A percentile compares a stretch with the other conserved stretches of the same genome.
phyloP scores from a whole-genome alignment of 2,329 filamentous ascomycete genomes.

The Bretziella fagacearum region DNA sequence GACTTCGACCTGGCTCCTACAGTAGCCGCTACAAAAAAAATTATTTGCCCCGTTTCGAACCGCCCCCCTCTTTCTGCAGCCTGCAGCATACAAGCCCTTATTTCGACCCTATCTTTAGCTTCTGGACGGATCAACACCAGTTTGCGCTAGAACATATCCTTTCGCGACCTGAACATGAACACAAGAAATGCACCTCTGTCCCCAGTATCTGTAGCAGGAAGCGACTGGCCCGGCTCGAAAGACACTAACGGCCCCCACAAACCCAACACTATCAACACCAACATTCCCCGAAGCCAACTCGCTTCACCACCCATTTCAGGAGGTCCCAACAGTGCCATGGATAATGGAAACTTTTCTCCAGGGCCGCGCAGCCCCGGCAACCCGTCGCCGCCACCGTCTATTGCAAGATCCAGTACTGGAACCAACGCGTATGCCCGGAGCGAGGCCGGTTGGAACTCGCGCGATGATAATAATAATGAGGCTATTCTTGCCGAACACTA shows the following conservation, averaged over 20 bases:
- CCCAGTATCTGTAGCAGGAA: slow-evolving; percentile 66
- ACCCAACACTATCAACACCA: slow-evolving; percentile 36
- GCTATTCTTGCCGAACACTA: slow-evolving; percentile 64
- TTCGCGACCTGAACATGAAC: slow-evolving; percentile 38
- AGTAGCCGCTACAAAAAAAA: too few species aligned
- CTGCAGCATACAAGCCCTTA: too few species aligned
- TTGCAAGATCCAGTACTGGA: slow-evolving; percentile 71
- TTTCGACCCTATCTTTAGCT: too few species aligned
- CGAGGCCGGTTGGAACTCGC: slow-evolving; percentile 44
- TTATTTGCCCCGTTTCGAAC: too few species aligned
- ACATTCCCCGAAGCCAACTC: slow-evolving; percentile 37
- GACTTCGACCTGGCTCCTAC: too few species aligned
- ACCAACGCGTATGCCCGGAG: slow-evolving; percentile 51
- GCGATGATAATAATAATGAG: slow-evolving; percentile 42
- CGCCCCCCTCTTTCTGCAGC: too few species aligned
- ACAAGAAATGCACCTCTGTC: slow-evolving; percentile 61
- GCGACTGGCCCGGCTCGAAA: slow-evolving; percentile 51
- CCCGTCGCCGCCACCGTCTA: slow-evolving; percentile 74
- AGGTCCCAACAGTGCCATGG: slow-evolving; percentile 39
- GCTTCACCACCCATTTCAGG: slow-evolving; percentile 55
- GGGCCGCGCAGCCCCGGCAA: slow-evolving; percentile 40
- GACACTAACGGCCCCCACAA: neutral
- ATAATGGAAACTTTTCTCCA: slow-evolving; percentile 41
- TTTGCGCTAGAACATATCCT: neutral
- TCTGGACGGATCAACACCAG: too few species aligned